phyloP scores from a whole-genome alignment of 2,329 filamentous ascomycete species.

The Apiospora pterosperma region DNA sequence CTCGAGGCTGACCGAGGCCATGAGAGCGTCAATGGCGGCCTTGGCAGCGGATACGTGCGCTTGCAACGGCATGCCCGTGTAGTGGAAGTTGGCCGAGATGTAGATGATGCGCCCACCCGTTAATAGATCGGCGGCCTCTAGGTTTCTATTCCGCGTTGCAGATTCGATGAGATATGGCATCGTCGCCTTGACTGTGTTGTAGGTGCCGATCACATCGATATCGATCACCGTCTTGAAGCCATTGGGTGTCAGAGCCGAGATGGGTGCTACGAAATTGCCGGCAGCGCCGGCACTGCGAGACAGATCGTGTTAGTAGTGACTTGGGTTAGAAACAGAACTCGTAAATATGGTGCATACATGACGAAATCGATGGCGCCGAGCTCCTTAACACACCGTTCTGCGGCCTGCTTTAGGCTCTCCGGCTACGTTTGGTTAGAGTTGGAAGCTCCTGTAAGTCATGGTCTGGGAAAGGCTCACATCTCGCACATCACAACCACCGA shows the following conservation, averaged over 20 bases:
- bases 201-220: constrained; percentile 91
- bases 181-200: constrained; percentile 91
- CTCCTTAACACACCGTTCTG: constrained; percentile 75
- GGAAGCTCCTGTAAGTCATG: not conserved
- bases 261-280: constrained; percentile 89
- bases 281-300: constrained; percentile 76
- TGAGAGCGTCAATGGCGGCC: constrained; percentile 83
- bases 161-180: constrained; percentile 77
- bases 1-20: constrained; percentile 76
- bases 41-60: constrained; percentile 91
- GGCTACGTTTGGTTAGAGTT: constrained; percentile 33
- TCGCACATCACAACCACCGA: constrained; percentile 78
- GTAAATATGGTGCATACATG: constrained; percentile 58
- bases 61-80: constrained; percentile 80
- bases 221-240: constrained; percentile 96
- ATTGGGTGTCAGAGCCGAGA: constrained; percentile 77
- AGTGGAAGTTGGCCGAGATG: constrained; percentile 88
- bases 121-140: constrained; percentile 52
- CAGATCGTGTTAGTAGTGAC: not conserved
- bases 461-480: constrained; percentile 42
- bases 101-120: constrained; percentile 85
- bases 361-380: constrained; percentile 88
- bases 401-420: constrained; percentile 68
- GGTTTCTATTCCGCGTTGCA: constrained; percentile 58
- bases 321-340: not conserved